Conservation (phyloP, 73 alveolate species). For the Blepharisma stoltei region DNA sequence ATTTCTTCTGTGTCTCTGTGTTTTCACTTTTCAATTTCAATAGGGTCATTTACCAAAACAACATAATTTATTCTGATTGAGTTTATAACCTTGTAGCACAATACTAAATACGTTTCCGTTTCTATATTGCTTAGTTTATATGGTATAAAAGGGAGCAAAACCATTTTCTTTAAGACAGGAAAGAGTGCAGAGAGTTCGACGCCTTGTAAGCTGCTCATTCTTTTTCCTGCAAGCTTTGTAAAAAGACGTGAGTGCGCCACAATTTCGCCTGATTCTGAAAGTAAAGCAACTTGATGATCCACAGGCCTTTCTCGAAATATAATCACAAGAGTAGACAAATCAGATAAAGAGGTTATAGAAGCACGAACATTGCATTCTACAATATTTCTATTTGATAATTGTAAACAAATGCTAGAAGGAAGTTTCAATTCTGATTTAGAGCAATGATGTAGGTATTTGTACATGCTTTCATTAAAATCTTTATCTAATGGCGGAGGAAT, state of each 20-base stretch:
- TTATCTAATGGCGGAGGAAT: neutral
- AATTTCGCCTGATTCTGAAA: neutral
- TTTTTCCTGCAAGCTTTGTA: neutral
- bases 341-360: neutral
- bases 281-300: neutral
- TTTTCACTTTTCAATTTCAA: too few relatives aligned
- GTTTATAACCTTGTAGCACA: too few relatives aligned
- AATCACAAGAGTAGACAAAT: neutral
- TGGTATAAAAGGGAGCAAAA: too few relatives aligned
- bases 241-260: neutral
- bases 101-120: too few relatives aligned
- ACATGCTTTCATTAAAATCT: neutral
- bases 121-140: too few relatives aligned
- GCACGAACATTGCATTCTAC: neutral
- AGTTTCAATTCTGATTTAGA: neutral
- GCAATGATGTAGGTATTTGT: neutral
- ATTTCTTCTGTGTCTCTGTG: too few relatives aligned
- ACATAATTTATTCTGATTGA: too few relatives aligned
- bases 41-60: too few relatives aligned
- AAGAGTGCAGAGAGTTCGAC: too few relatives aligned
- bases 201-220: too few relatives aligned
- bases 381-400: neutral
- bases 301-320: neutral
- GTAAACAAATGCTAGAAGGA: conserved; percentile 1
- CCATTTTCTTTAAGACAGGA: too few relatives aligned